These are phyloP conservation scores for Tubosaeta sp. DNA, from an alignment of 768 basidiomycete genomes.

Conservation along the genomic window DNA sequence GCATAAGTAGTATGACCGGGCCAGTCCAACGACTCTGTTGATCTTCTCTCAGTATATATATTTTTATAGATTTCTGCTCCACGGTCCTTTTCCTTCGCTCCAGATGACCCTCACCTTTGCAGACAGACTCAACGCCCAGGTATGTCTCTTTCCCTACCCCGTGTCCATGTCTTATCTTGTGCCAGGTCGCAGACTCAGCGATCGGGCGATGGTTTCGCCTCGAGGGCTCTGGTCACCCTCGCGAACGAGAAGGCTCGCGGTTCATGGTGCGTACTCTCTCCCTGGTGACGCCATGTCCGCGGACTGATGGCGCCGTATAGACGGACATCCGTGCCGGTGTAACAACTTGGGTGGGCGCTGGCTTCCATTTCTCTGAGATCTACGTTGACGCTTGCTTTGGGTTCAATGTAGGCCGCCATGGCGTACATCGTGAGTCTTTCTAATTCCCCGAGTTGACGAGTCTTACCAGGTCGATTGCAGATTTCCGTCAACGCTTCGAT, in stretches of 20 bases:
- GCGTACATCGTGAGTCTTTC: slow-evolving; percentile 64
- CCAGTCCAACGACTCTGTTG: not conserved
- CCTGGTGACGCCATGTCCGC: not conserved
- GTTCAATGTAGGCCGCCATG: slow-evolving; percentile 59
- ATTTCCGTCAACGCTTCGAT: slow-evolving; percentile 86
- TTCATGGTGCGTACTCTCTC: slow-evolving; percentile 44
- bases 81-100: slow-evolving; percentile 18
- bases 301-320: slow-evolving; percentile 31
- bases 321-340: slow-evolving; percentile 76
- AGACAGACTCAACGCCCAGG: slow-evolving; percentile 41
- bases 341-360: slow-evolving; percentile 70
- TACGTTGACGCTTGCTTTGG: slow-evolving; percentile 1
- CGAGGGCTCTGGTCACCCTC: slow-evolving; percentile 64
- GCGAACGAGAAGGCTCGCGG: slow-evolving; percentile 58
- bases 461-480: slow-evolving; percentile 31
- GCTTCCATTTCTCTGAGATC: not conserved
- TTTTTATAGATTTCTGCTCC: not conserved
- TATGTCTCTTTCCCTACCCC: slow-evolving; percentile 8
- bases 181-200: slow-evolving; percentile 37
- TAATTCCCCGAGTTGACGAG: not conserved
- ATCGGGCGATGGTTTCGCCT: slow-evolving; percentile 68
- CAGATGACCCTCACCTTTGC: slow-evolving; percentile 37
- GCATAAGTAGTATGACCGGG: slow-evolving; percentile 11
- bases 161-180: not conserved
- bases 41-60: slow-evolving; percentile 22